A percentile compares a stretch with the other conserved stretches of the same genome.
These are phyloP conservation scores for Peniophora sp. DNA, from an alignment of 1,284 basidiomycete species.

Conservation along the genomic window DNA sequence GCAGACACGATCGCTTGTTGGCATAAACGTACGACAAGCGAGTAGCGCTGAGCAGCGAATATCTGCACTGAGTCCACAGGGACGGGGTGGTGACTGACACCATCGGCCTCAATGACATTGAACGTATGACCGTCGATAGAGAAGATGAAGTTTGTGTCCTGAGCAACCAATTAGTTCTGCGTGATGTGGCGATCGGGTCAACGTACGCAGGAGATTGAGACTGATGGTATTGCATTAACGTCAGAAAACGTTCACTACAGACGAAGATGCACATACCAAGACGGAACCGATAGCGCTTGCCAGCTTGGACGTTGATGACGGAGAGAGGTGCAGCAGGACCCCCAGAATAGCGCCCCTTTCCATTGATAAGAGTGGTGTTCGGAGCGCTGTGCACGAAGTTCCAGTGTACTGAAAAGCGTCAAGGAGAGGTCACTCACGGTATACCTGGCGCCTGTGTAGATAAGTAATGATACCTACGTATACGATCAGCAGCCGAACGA, in stretches of 20 bases:
- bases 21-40: background rate
- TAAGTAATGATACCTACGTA: constrained; percentile 23
- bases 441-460: background rate
- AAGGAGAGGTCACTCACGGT: constrained; percentile 3
- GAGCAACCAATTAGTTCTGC: too few relatives aligned
- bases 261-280: background rate
- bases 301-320: constrained; percentile 23
- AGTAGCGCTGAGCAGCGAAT: constrained; percentile 17
- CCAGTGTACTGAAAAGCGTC: too few relatives aligned
- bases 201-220: constrained; percentile 22
- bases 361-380: constrained; percentile 38
- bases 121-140: constrained; percentile 33
- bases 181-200: too few relatives aligned
- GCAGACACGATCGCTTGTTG: background rate
- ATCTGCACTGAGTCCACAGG: constrained; percentile 31
- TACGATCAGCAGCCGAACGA: background rate
- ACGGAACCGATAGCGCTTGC: constrained; percentile 11
- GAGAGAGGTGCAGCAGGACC: constrained; percentile 25
- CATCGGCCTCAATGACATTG: constrained; percentile 44
- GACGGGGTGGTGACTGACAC: constrained; percentile 30
- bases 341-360: constrained; percentile 29
- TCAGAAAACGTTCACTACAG: constrained; percentile 23
- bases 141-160: constrained; percentile 25
- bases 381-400: constrained; percentile 17
- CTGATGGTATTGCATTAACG: constrained; percentile 11